A percentile compares a stretch with the other conserved stretches of the same genome.
phyloP scores from a whole-genome alignment of 768 basidiomycete genomes.

The Vararia minispora region DNA sequence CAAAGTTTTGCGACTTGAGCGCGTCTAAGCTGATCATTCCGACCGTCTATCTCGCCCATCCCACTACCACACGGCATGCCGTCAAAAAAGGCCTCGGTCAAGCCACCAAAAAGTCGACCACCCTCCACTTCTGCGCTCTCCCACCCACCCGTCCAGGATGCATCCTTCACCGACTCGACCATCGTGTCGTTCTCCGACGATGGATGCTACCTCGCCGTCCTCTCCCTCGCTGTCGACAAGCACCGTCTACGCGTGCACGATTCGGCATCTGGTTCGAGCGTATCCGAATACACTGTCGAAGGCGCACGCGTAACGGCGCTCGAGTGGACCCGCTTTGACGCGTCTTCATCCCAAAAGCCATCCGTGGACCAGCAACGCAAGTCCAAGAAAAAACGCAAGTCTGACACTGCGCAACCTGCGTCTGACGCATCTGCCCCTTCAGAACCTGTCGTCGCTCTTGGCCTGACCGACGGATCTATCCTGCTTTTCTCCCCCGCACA shows the following conservation, averaged over 20 bases:
- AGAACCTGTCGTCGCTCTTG: slow-evolving; percentile 37
- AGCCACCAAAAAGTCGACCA: slow-evolving; percentile 41
- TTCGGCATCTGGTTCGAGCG: slow-evolving; percentile 38
- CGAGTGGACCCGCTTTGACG: slow-evolving; percentile 35
- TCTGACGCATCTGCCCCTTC: slow-evolving; percentile 17
- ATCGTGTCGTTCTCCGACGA: slow-evolving; percentile 51
- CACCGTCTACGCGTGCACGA: slow-evolving; percentile 59
- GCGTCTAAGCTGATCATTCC: too few relatives aligned
- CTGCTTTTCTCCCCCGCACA: slow-evolving; percentile 52
- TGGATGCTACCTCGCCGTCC: slow-evolving; percentile 44
- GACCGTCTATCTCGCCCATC: too few relatives aligned
- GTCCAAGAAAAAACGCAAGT: slow-evolving; percentile 37
- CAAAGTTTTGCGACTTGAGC: too few relatives aligned
- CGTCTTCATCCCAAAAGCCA: slow-evolving; percentile 27
- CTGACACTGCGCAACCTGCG: slow-evolving; percentile 18
- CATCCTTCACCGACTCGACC: slow-evolving; percentile 27
- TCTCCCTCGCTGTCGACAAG: slow-evolving; percentile 61
- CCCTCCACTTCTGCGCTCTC: slow-evolving; percentile 43
- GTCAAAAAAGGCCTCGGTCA: slow-evolving; percentile 43
- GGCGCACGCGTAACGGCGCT: slow-evolving; percentile 43
- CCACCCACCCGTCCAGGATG: slow-evolving; percentile 41
- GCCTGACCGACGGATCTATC: slow-evolving; percentile 49
- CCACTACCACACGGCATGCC: too few relatives aligned
- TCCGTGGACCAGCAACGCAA: too few relatives aligned
- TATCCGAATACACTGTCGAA: slow-evolving; percentile 48